Conservation (phyloP, 2,329 filamentous ascomycete genomes). For the Clonostachys solani region DNA sequence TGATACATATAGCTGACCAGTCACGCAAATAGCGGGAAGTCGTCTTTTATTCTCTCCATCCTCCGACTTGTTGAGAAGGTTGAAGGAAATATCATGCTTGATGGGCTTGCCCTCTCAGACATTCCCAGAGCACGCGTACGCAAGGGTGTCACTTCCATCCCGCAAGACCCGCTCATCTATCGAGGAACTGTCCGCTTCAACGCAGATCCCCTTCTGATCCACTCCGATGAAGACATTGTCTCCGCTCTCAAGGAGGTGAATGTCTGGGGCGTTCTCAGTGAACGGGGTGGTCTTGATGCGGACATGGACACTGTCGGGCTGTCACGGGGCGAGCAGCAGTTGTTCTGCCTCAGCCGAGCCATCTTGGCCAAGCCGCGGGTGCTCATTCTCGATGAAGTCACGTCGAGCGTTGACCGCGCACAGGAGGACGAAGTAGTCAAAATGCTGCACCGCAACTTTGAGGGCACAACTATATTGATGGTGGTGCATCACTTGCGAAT, state of each 20-base stretch:
- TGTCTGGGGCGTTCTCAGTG: constrained; percentile 33
- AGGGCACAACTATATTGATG: constrained; percentile 40
- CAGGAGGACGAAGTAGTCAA: constrained; percentile 10
- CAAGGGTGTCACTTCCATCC: constrained; percentile 38
- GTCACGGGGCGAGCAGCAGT: constrained; percentile 42
- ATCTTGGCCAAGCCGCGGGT: constrained; percentile 31
- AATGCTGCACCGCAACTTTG: constrained; percentile 10
- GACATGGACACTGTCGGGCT: constrained; percentile 23
- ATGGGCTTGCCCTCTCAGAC: constrained; percentile 26
- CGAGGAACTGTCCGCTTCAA: constrained; percentile 31
- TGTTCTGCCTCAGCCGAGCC: constrained; percentile 41
- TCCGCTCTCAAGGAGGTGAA: constrained; percentile 37
- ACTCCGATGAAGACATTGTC: constrained; percentile 32
- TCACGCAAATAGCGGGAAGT: constrained; percentile 30
- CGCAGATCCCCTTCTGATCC: constrained; percentile 25
- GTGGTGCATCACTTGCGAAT: constrained; percentile 24
- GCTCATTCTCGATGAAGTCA: constrained; percentile 35
- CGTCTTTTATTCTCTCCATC: constrained; percentile 27
- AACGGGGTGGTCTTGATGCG: constrained; percentile 27
- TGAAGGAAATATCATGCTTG: constrained; percentile 27
- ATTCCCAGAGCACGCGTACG: constrained; percentile 34
- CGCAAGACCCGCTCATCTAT: constrained; percentile 46
- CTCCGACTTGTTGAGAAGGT: constrained; percentile 29
- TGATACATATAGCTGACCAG: neutral
- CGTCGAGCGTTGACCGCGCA: constrained; percentile 11